phyloP scores from a whole-genome alignment of 768 basidiomycete genomes.

The Sutorius australiensis region DNA sequence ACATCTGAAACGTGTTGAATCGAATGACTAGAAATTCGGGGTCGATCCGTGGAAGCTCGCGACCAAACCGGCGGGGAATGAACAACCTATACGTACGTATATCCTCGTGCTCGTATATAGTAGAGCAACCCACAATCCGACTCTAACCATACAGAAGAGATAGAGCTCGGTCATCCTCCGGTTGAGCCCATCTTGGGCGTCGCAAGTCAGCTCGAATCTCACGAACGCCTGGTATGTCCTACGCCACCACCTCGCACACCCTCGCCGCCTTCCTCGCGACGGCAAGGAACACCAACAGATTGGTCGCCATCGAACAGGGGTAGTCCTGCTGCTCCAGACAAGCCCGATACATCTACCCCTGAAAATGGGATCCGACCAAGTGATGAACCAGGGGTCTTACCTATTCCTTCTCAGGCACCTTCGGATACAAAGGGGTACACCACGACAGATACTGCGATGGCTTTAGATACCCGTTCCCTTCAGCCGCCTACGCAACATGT shows the following conservation, averaged over 20 bases:
- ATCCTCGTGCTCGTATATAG: not conserved
- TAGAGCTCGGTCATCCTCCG: not conserved
- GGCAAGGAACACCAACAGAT: slow-evolving; percentile 29
- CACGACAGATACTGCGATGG: not conserved
- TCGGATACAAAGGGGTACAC: slow-evolving; percentile 15
- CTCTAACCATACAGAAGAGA: slow-evolving; percentile 10
- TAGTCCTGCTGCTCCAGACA: slow-evolving; percentile 9
- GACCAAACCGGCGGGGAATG: slow-evolving; percentile 6
- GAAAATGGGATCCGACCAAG: not conserved
- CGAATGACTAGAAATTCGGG: slow-evolving; percentile 9
- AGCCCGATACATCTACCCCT: not conserved
- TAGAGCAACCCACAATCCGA: not conserved
- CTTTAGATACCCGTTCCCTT: slow-evolving; percentile 12
- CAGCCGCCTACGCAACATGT: slow-evolving; percentile 29
- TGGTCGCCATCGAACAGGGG: slow-evolving; percentile 28
- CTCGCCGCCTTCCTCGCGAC: slow-evolving; percentile 3
- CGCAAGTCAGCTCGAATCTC: not conserved
- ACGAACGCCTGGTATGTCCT: not conserved
- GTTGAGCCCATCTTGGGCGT: not conserved
- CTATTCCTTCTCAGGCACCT: not conserved
- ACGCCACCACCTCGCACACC: slow-evolving; percentile 6
- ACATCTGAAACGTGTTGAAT: not conserved
- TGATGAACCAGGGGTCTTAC: slow-evolving; percentile 1
- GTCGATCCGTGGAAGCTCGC: slow-evolving; percentile 13
- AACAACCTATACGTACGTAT: slow-evolving; percentile 10